These are phyloP conservation scores for Penicillium decumbens DNA, from an alignment of 2,329 filamentous ascomycete genomes.

Conservation along the genomic window DNA sequence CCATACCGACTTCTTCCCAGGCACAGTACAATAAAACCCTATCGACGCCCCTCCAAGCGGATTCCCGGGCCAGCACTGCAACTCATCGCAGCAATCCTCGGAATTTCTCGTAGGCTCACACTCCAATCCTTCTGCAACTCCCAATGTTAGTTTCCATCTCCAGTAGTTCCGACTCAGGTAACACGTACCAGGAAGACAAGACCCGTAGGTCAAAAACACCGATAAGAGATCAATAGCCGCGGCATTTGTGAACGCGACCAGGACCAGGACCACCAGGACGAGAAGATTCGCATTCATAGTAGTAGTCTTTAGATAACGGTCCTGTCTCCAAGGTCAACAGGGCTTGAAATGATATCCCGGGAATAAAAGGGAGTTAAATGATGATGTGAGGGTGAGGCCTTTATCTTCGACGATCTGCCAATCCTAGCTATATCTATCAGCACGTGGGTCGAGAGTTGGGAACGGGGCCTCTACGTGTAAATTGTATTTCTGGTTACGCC, in stretches of 20 bases:
- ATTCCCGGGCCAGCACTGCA: neutral
- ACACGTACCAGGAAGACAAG: neutral
- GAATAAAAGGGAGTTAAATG: neutral
- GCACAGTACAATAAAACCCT: neutral
- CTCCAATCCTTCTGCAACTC: neutral
- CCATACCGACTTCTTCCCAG: neutral
- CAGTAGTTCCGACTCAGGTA: neutral
- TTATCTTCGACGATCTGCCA: neutral
- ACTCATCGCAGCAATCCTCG: neutral
- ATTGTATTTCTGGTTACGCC: too few relatives aligned
- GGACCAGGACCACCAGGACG: neutral
- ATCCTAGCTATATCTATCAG: neutral
- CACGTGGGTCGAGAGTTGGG: neutral
- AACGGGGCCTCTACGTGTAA: too few relatives aligned
- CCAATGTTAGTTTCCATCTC: neutral
- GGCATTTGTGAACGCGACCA: neutral
- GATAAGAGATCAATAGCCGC: neutral
- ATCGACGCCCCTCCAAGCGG: neutral
- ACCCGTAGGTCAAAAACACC: neutral
- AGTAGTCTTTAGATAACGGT: neutral
- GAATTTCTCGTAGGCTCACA: neutral
- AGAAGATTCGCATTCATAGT: neutral
- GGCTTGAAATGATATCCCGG: neutral
- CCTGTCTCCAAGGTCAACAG: neutral
- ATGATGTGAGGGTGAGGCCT: neutral